Evolutionary conservation across 306 rosid genomes (phyloP), one percentile per base, ranked within the genome.

Genomic region (Hippophae rhamnoides): DNA sequence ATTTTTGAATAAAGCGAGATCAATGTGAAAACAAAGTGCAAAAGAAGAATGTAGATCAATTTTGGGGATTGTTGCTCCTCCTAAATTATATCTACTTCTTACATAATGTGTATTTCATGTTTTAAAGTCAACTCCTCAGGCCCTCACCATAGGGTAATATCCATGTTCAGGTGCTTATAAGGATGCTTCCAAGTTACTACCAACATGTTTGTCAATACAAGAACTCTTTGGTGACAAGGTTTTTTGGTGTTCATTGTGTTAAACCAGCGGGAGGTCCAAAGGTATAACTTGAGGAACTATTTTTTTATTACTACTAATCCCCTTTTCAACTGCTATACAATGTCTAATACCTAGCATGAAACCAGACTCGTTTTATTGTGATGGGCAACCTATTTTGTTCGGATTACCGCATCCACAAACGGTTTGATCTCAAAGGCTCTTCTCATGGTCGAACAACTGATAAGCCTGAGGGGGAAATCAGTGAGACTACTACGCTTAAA

Each of bases 371-470:
- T 76, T 93, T 93, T 74, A 86, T 93, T n/a, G 97, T 93, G 77
- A 93, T 93, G 99, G 99, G 97, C 60, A 93, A 93, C 62, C 80
- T 93, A 66, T 93, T 93, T 83, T 93, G 95, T 81, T 93, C 99
- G 0, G 99, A 93, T 67, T 93, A 86, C 69, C 85, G 85, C 13
- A 86, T 93, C 67, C 99, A 93, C 69, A 84, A 86, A 62, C 82
- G 99, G 56, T 93, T 86, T 69, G 99, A 93, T 77, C 77, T 93
- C 52, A 93, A 93, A 62, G 99, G 99, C 47, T 93, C 99, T 5
- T 93, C 99, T 13, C 88, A 88, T 70, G 99, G 99, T 8, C 86
- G 99, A 23, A 72, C 95, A 25, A 93, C 93, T 7, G 85, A 82
- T 64, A 93, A 88, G 65, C 60, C 94, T 4, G 80, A 78, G 52